These are phyloP conservation scores for Hemileia vastatrix DNA, from an alignment of 1,284 basidiomycete genomes.

Conservation along the genomic window DNA sequence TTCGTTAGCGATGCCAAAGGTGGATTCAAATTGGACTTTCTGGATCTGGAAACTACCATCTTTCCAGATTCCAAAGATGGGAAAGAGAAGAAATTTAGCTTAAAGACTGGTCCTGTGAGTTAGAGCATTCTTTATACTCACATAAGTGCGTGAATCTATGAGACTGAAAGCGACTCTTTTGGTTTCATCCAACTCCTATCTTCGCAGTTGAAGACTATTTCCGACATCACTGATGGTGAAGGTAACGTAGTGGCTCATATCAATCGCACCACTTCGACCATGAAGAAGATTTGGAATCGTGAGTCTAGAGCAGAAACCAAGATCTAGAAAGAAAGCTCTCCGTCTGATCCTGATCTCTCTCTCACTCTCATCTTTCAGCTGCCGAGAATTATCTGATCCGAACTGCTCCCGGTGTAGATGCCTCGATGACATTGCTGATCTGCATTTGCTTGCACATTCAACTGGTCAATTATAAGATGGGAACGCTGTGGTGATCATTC, in stretches of 20 bases:
- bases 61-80: neutral
- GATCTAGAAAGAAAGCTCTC: too few species aligned
- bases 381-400: too few species aligned
- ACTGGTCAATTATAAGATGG: too few species aligned
- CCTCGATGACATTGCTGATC: too few species aligned
- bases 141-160: neutral
- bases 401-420: too few species aligned
- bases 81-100: neutral
- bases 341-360: too few species aligned
- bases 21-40: neutral
- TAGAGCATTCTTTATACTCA: neutral
- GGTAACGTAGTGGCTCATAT: neutral
- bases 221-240: neutral
- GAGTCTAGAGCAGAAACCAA: neutral
- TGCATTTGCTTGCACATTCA: too few species aligned
- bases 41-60: neutral
- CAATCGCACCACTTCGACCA: neutral
- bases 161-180: neutral
- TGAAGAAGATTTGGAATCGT: neutral
- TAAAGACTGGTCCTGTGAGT: neutral
- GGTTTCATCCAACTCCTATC: neutral
- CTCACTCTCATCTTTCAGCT: too few species aligned
- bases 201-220: neutral
- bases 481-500: too few species aligned
- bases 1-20: neutral